Evolutionary conservation across 345 rosid species (phyloP).

Genomic region (Citrus maxima): DNA sequence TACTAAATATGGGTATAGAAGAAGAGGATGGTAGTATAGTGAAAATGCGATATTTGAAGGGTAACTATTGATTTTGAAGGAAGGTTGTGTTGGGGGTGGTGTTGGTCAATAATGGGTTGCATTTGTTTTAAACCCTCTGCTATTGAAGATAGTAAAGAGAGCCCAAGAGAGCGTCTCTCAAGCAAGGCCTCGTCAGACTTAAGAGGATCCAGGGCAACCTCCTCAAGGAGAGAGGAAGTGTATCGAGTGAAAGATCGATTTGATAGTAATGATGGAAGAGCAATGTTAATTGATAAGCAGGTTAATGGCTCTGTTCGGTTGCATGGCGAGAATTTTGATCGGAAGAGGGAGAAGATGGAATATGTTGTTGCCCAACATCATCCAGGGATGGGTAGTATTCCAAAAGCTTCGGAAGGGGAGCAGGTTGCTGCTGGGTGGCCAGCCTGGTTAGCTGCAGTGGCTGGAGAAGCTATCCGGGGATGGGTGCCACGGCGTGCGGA

Average conservation of each 20-base stretch:
- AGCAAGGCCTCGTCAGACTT: slow-evolving; percentile 56
- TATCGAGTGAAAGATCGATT: slow-evolving; percentile 49
- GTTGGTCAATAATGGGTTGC: slow-evolving; percentile 71
- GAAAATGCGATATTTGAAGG: slow-evolving; percentile 21
- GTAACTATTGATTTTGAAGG: slow-evolving; percentile 34
- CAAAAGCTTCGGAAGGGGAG: slow-evolving; percentile 83
- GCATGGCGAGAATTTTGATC: slow-evolving; percentile 57
- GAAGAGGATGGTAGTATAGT: slow-evolving; percentile 19
- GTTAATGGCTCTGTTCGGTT: slow-evolving; percentile 54
- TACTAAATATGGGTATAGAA: slow-evolving; percentile 21
- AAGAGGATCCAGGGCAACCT: slow-evolving; percentile 53
- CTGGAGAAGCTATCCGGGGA: slow-evolving; percentile 96
- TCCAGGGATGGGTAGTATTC: slow-evolving; percentile 61
- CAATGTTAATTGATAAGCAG: slow-evolving; percentile 61
- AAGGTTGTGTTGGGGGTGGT: slow-evolving; percentile 31
- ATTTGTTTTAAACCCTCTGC: slow-evolving; percentile 84
- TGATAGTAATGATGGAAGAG: slow-evolving; percentile 54
- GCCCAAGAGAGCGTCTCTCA: slow-evolving; percentile 68
- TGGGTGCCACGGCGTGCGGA: slow-evolving; percentile 97
- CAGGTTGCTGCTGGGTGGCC: slow-evolving; percentile 99
- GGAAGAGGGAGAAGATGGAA: slow-evolving; percentile 67
- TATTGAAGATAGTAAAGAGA: slow-evolving; percentile 79
- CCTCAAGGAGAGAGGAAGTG: slow-evolving; percentile 75
- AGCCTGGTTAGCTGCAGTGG: slow-evolving; percentile 90
- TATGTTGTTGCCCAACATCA: slow-evolving; percentile 43